These are phyloP conservation scores for Prunus salicina DNA, from an alignment of 306 rosid species.

Conservation along the genomic window DNA sequence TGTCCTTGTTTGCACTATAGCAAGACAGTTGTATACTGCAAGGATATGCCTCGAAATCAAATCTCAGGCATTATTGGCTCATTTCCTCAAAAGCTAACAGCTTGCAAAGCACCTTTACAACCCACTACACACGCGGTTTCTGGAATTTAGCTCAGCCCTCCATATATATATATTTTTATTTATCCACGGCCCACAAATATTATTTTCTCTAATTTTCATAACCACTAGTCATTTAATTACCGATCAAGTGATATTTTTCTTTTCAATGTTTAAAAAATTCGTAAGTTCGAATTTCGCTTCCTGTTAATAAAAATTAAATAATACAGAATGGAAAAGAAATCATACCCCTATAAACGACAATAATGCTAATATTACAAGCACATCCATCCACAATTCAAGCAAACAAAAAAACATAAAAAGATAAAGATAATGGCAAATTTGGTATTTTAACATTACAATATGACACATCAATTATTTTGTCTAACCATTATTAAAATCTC, in stretches of 20 bases:
- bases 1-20: neutral
- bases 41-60: neutral
- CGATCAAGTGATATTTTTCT: too few relatives aligned
- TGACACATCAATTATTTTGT: neutral
- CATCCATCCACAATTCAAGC: neutral
- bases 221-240: neutral
- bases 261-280: too few relatives aligned
- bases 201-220: neutral
- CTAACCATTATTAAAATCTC: constrained; percentile 7
- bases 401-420: neutral
- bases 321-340: neutral
- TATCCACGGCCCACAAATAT: neutral
- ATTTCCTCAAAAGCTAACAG: neutral
- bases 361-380: too few relatives aligned
- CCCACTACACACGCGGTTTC: neutral
- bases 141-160: neutral
- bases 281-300: too few relatives aligned
- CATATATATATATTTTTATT: neutral
- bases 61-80: neutral
- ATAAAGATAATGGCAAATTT: neutral
- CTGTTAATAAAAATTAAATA: too few relatives aligned
- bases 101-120: neutral
- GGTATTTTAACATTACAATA: neutral
- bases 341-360: neutral
- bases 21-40: constrained; percentile 8